Evolutionary conservation across 768 basidiomycete genomes (phyloP).

Genomic region (Mycena epipterygia): DNA sequence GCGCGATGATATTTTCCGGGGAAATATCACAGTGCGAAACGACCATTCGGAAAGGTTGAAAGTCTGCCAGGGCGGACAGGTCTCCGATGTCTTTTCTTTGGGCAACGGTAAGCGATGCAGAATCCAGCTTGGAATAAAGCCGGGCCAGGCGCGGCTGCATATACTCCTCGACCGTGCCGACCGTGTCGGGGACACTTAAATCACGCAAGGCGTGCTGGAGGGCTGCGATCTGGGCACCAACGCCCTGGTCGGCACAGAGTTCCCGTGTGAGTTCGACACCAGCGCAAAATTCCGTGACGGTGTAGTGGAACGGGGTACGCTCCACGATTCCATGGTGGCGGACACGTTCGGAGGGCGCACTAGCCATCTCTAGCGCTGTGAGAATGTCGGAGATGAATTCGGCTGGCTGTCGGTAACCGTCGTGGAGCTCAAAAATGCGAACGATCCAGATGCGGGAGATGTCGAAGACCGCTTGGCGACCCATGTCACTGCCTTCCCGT

Average conservation of each 20-base stretch:
- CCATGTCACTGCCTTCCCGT: constrained; percentile 11
- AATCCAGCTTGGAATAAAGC: not conserved
- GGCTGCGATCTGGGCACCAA: not conserved
- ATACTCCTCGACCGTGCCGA: not conserved
- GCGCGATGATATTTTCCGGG: constrained; percentile 13
- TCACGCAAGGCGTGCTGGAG: not conserved
- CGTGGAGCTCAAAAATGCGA: constrained; percentile 18
- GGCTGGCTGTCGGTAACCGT: constrained; percentile 6
- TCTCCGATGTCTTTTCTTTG: not conserved
- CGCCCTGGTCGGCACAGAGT: not conserved
- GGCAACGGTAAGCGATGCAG: not conserved
- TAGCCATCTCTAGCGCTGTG: not conserved
- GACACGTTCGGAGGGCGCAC: constrained; percentile 1
- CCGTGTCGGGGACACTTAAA: not conserved
- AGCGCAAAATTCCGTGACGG: not conserved
- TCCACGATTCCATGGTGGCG: not conserved
- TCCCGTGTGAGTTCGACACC: constrained; percentile 4
- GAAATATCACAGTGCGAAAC: constrained; percentile 7
- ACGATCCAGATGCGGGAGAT: constrained; percentile 12
- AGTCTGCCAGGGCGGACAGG: not conserved
- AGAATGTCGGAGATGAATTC: not conserved
- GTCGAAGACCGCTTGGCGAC: constrained; percentile 14
- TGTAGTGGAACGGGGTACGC: not conserved
- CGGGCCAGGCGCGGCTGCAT: constrained; percentile 3
- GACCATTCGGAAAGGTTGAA: constrained; percentile 1